Conservation (phyloP, 2,329 filamentous ascomycete genomes). For the Plenodomus lindquistii region DNA sequence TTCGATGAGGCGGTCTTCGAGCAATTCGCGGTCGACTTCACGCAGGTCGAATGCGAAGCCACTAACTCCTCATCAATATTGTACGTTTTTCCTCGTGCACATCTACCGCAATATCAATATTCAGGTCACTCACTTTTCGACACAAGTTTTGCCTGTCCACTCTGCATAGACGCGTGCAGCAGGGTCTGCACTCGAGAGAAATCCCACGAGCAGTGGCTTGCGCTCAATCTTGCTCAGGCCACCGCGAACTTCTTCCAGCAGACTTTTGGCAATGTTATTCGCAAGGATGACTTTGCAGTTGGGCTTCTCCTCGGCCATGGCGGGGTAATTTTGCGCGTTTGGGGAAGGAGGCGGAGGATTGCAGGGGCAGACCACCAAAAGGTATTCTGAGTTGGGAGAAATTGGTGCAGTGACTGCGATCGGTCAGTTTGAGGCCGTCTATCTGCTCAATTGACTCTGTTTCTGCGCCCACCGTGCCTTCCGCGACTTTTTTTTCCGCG, state of each 20-base stretch:
- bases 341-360: neutral
- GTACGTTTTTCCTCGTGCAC: no score
- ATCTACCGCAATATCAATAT: no score
- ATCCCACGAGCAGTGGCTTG: constrained; percentile 82
- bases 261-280: constrained; percentile 79
- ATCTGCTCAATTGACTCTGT: constrained; percentile 2
- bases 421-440: neutral
- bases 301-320: constrained; percentile 45
- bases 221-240: constrained; percentile 73
- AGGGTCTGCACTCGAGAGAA: constrained; percentile 89
- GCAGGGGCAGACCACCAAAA: neutral
- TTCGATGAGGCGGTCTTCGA: constrained; percentile 84
- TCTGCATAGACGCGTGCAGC: constrained; percentile 92
- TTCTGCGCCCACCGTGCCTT: constrained; percentile 3
- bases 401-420: neutral
- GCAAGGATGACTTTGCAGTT: constrained; percentile 93
- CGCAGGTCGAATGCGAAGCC: constrained; percentile 89
- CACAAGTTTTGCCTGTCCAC: constrained; percentile 95
- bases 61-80: constrained; percentile 52
- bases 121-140: constrained; percentile 79
- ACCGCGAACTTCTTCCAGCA: constrained; percentile 77
- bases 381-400: neutral
- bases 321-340: constrained; percentile 16
- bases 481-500: constrained; percentile 14
- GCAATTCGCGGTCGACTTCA: constrained; percentile 79